These are phyloP conservation scores for Boletellus emodensis DNA, from an alignment of 768 basidiomycete genomes.

Conservation along the genomic window DNA sequence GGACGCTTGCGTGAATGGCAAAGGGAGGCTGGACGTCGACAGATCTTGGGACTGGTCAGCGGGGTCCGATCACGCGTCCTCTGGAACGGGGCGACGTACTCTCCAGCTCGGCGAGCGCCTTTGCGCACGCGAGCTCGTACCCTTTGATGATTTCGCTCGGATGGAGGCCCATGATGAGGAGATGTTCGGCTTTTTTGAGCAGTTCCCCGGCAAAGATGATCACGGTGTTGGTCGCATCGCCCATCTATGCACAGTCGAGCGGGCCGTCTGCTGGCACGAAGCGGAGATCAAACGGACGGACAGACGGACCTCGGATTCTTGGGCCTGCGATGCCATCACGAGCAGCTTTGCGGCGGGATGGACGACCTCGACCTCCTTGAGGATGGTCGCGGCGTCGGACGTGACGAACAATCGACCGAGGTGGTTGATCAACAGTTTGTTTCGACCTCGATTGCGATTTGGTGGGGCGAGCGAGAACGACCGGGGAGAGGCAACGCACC, in stretches of 20 bases:
- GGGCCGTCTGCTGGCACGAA: not conserved
- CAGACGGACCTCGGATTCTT: slow-evolving; percentile 78
- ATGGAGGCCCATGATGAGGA: slow-evolving; percentile 95
- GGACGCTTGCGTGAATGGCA: slow-evolving; percentile 63
- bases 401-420: slow-evolving; percentile 94
- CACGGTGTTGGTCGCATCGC: slow-evolving; percentile 94
- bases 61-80: slow-evolving; percentile 6
- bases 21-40: slow-evolving; percentile 63
- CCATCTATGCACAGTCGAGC: slow-evolving; percentile 60
- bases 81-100: slow-evolving; percentile 59
- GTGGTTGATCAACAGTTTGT: slow-evolving; percentile 98
- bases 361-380: slow-evolving; percentile 95
- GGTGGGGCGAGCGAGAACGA: not conserved
- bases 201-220: slow-evolving; percentile 94
- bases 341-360: slow-evolving; percentile 98
- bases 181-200: slow-evolving; percentile 86
- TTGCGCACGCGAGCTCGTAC: slow-evolving; percentile 85
- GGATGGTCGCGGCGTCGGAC: slow-evolving; percentile 98
- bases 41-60: slow-evolving; percentile 47
- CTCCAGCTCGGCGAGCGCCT: slow-evolving; percentile 84
- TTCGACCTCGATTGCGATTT: slow-evolving; percentile 59
- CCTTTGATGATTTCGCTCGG: slow-evolving; percentile 95
- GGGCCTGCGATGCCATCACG: slow-evolving; percentile 98
- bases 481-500: slow-evolving; percentile 47
- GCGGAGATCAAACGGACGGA: not conserved